phyloP scores from a whole-genome alignment of 495 filamentous ascomycete genomes.

The Xylaria sp. region DNA sequence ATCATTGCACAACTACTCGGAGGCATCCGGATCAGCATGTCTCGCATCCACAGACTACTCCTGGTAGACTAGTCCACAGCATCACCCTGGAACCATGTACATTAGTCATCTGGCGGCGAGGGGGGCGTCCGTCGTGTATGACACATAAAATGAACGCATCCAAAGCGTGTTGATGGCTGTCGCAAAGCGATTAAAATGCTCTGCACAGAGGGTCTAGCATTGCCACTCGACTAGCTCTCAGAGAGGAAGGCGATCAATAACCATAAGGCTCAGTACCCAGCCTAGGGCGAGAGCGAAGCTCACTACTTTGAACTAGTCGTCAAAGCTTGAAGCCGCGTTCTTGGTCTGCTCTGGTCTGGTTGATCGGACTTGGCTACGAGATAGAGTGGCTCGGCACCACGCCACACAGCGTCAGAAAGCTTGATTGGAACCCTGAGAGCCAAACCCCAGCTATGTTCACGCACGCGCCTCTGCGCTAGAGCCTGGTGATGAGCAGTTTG shows the following conservation, averaged over 20 bases:
- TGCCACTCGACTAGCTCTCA: slow-evolving; percentile 17
- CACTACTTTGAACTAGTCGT: background rate
- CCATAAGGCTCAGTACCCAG: slow-evolving; percentile 16
- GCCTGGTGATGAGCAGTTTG: background rate
- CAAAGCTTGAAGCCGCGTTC: background rate
- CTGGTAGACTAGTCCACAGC: background rate
- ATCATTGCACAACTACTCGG: slow-evolving; percentile 20
- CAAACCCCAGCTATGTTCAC: no score
- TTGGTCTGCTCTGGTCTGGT: no score
- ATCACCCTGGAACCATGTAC: background rate
- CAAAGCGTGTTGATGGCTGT: slow-evolving; percentile 1
- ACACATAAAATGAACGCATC: slow-evolving; percentile 5
- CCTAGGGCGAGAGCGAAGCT: background rate
- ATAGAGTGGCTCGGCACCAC: background rate
- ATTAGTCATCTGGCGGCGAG: background rate
- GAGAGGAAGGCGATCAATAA: slow-evolving; percentile 21
- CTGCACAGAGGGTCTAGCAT: background rate
- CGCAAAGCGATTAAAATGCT: background rate
- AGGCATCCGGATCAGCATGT: slow-evolving; percentile 25
- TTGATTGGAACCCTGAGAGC: background rate
- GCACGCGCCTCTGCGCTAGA: background rate
- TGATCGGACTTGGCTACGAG: background rate
- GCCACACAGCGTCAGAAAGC: background rate
- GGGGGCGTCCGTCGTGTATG: slow-evolving; percentile 2
- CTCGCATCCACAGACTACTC: background rate